Conservation (phyloP, 192 early-diverging fungal species). For the Geosiphon pyriformis region DNA sequence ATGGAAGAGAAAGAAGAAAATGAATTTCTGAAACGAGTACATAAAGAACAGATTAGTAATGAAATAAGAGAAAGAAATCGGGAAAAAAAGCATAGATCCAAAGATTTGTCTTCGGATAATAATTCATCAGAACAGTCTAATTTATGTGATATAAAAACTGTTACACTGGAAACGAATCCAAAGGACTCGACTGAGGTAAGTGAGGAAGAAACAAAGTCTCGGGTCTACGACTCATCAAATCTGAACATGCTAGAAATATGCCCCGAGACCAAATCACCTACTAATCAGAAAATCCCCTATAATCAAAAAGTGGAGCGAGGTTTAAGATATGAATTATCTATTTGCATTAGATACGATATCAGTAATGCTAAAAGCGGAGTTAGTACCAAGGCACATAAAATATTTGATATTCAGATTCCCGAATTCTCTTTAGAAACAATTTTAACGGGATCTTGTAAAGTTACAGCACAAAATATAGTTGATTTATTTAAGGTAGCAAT, state of each 20-base stretch:
- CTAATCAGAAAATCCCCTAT: conserved; percentile 22
- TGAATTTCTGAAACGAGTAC: conserved; percentile 3
- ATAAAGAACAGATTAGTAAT: conserved; percentile 17
- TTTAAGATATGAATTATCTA: conserved; percentile 11
- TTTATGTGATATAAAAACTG: conserved; percentile 19
- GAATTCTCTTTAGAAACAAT: conserved; percentile 15
- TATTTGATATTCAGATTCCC: conserved; percentile 22
- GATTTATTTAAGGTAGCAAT: conserved; percentile 21
- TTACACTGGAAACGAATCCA: conserved; percentile 13
- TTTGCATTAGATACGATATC: conserved; percentile 12
- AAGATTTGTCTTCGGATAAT: conserved; percentile 21
- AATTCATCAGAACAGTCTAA: conserved; percentile 18
- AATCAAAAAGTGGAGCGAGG: conserved; percentile 21
- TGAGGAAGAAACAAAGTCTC: conserved; percentile 13
- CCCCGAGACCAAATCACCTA: conserved; percentile 5
- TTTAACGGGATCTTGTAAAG: background rate
- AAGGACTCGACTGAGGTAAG: conserved; percentile 9
- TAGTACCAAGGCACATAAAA: no score
- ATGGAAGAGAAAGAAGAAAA: conserved; percentile 20
- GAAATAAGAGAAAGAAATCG: conserved; percentile 6
- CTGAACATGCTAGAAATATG: conserved; percentile 11
- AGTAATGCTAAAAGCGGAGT: conserved; percentile 12
- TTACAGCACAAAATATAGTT: conserved; percentile 17
- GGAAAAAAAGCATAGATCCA: conserved; percentile 1
- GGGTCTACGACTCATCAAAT: conserved; percentile 13